Evolutionary conservation across 2,329 filamentous ascomycete genomes (phyloP).

Genomic region (Cytospora chrysosperma): DNA sequence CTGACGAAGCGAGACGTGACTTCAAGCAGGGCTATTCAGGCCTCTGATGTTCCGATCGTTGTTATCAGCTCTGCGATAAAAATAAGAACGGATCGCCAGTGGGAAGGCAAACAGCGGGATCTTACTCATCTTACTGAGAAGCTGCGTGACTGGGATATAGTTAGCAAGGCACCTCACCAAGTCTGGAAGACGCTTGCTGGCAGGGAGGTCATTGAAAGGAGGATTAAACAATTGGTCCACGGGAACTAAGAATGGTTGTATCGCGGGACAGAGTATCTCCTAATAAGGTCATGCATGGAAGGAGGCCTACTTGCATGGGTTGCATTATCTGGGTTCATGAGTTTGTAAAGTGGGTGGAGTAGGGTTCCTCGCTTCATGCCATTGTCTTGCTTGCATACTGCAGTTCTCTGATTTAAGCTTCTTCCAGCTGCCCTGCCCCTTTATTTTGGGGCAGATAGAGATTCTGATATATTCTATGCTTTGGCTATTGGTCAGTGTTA

Average conservation of each 20-base stretch:
- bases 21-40: conserved; percentile 77
- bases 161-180: conserved; percentile 79
- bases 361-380: not conserved
- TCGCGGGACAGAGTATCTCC: not conserved
- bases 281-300: not conserved
- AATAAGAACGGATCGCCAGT: conserved; percentile 64
- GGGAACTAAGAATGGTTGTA: conserved; percentile 20
- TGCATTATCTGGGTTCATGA: not conserved
- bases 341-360: not conserved
- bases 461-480: not conserved
- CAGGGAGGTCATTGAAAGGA: conserved; percentile 72
- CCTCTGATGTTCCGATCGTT: conserved; percentile 70
- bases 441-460: not conserved
- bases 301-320: not conserved
- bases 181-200: conserved; percentile 80
- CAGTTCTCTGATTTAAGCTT: not conserved
- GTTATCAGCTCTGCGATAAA: conserved; percentile 80
- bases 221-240: conserved; percentile 66
- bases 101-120: conserved; percentile 84
- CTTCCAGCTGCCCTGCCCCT: not conserved
- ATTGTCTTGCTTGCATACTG: not conserved
- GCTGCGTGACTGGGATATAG: conserved; percentile 80
- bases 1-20: conserved; percentile 81
- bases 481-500: not conserved
- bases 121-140: conserved; percentile 77